A percentile compares a stretch with the other conserved stretches of the same genome.
Evolutionary conservation across 2,329 filamentous ascomycete species (phyloP).

Genomic region (Xylaria sp.): DNA sequence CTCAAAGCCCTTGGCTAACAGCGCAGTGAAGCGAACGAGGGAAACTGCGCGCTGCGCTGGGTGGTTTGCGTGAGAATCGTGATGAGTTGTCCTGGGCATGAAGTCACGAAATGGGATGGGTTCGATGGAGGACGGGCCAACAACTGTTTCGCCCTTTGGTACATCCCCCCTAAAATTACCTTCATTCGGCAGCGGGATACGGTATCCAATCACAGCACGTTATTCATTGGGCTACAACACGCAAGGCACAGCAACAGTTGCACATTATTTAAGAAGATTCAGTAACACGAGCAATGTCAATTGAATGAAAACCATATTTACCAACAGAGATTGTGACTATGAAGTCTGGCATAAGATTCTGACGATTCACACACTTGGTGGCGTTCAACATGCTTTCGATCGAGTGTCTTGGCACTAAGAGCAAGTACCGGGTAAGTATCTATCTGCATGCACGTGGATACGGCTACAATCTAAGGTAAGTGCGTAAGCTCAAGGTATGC

Average conservation of each 20-base stretch:
- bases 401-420: background rate
- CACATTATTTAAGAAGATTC: conserved; percentile 11
- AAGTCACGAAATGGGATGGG: conserved; percentile 28
- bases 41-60: conserved; percentile 48
- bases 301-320: conserved; percentile 9
- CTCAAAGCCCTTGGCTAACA: conserved; percentile 23
- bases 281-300: conserved; percentile 4
- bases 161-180: conserved; percentile 36
- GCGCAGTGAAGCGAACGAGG: conserved; percentile 41
- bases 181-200: conserved; percentile 12
- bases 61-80: conserved; percentile 33
- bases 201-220: conserved; percentile 34
- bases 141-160: conserved; percentile 27
- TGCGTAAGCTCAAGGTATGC: no score
- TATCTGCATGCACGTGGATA: no score
- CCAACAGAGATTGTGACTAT: background rate
- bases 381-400: conserved; percentile 3
- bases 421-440: background rate
- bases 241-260: conserved; percentile 14
- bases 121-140: conserved; percentile 18
- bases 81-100: conserved; percentile 28
- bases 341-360: background rate
- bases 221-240: conserved; percentile 18
- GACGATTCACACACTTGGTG: conserved; percentile 16
- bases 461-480: background rate